Conservation (phyloP, 441 rosid genomes). For the Populus hybrid region DNA sequence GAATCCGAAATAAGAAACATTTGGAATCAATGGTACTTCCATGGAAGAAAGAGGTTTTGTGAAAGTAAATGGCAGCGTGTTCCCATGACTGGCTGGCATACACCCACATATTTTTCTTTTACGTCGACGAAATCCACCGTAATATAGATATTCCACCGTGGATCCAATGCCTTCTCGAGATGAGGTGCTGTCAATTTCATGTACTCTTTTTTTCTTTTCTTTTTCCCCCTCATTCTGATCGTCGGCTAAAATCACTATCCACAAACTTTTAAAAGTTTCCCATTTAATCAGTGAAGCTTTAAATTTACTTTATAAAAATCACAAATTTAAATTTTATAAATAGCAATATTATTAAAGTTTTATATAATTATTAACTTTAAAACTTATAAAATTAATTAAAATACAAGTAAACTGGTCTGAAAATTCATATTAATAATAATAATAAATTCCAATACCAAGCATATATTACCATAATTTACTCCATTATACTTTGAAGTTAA, state of each 20-base stretch:
- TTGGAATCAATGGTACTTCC: too few species aligned
- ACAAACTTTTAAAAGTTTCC: neutral
- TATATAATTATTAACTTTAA: too few species aligned
- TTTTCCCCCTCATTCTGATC: neutral
- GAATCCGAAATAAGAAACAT: neutral
- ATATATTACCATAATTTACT: too few species aligned
- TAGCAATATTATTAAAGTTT: accelerated
- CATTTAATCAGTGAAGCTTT: too few species aligned
- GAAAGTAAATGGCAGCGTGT: too few species aligned
- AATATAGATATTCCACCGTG: slow-evolving; percentile 28
- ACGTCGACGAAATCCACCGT: neutral
- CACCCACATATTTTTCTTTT: neutral
- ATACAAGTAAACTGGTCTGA: too few species aligned
- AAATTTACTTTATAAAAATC: too few species aligned
- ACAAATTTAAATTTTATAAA: too few species aligned
- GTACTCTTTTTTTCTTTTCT: neutral
- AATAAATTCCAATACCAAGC: neutral
- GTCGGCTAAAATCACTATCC: neutral
- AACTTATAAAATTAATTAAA: too few species aligned
- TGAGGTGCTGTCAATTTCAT: slow-evolving; percentile 4
- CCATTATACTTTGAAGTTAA: too few species aligned
- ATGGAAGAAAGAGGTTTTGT: too few species aligned
- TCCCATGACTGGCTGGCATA: neutral
- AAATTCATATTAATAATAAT: too few species aligned
- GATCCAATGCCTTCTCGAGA: neutral